A percentile compares a stretch with the other conserved stretches of the same genome.
Evolutionary conservation across 1,284 basidiomycete genomes (phyloP).

Genomic region (Fistulina hepatica): DNA sequence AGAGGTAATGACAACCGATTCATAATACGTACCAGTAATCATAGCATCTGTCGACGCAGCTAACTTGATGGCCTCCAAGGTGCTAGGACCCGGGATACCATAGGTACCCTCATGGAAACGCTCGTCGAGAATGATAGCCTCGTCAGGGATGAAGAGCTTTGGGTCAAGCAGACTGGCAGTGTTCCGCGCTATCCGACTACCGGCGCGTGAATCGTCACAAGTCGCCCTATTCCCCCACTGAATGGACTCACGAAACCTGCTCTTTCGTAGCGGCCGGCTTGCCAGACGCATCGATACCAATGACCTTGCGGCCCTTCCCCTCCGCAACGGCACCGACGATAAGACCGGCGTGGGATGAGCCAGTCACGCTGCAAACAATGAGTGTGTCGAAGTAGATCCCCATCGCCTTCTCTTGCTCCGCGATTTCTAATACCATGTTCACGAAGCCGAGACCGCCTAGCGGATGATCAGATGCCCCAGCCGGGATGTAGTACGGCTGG

Average conservation of each 20-base stretch:
- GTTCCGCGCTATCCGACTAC: constrained; percentile 14
- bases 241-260: constrained; percentile 12
- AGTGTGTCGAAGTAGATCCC: constrained; percentile 19
- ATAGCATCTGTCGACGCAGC: constrained; percentile 19
- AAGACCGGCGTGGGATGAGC: constrained; percentile 19
- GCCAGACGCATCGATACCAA: constrained; percentile 20
- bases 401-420: constrained; percentile 16
- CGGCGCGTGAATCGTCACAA: not conserved
- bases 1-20: constrained; percentile 17
- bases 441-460: constrained; percentile 20
- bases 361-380: constrained; percentile 19
- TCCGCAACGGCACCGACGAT: constrained; percentile 15
- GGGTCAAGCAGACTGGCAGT: constrained; percentile 11
- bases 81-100: constrained; percentile 18
- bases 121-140: constrained; percentile 18
- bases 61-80: constrained; percentile 19
- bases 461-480: constrained; percentile 20
- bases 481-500: constrained; percentile 19
- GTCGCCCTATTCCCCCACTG: not conserved
- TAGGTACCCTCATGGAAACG: constrained; percentile 20
- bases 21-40: constrained; percentile 20
- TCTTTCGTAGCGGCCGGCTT: constrained; percentile 16
- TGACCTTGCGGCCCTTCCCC: constrained; percentile 11
- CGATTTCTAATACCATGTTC: constrained; percentile 19
- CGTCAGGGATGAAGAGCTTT: constrained; percentile 13